Percentiles rank a stretch among this genome's conserved stretches.
phyloP scores from a whole-genome alignment of 345 rosid species.

The Ceriops zippeliana region DNA sequence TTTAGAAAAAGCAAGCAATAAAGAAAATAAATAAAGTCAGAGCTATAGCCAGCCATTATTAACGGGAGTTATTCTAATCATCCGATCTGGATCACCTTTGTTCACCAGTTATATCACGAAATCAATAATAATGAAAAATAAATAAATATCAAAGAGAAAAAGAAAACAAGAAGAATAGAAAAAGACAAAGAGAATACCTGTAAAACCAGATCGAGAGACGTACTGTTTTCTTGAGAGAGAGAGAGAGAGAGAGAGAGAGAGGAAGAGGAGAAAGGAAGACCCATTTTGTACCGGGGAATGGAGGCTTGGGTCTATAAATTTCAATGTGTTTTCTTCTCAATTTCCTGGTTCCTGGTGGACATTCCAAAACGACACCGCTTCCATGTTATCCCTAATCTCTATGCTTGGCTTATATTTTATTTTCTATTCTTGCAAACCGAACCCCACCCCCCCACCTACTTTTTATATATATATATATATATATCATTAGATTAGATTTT shows the following conservation, averaged over 20 bases:
- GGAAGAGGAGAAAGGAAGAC: neutral
- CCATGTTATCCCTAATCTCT: too few relatives aligned
- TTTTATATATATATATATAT: too few relatives aligned
- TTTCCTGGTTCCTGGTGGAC: neutral
- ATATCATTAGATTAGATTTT: too few relatives aligned
- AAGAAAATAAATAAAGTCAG: neutral
- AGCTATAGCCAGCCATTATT: neutral
- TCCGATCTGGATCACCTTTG: neutral
- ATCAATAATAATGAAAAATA: neutral
- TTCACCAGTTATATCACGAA: neutral
- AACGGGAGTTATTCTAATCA: neutral
- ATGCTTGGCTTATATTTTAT: too few relatives aligned
- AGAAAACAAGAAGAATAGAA: neutral
- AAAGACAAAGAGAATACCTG: constrained; percentile 18
- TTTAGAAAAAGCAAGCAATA: neutral
- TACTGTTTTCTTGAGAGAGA: constrained; percentile 30
- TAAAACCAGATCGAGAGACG: neutral
- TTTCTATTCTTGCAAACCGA: too few relatives aligned
- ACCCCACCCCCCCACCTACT: too few relatives aligned
- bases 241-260: constrained; percentile 13
- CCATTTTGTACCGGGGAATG: constrained; percentile 12
- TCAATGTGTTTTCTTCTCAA: constrained; percentile 22
- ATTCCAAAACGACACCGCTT: neutral
- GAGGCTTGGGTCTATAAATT: constrained; percentile 33
- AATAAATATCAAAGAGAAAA: neutral